These are phyloP conservation scores for Nemania sp. DNA, from an alignment of 2,329 filamentous ascomycete genomes.

Conservation along the genomic window DNA sequence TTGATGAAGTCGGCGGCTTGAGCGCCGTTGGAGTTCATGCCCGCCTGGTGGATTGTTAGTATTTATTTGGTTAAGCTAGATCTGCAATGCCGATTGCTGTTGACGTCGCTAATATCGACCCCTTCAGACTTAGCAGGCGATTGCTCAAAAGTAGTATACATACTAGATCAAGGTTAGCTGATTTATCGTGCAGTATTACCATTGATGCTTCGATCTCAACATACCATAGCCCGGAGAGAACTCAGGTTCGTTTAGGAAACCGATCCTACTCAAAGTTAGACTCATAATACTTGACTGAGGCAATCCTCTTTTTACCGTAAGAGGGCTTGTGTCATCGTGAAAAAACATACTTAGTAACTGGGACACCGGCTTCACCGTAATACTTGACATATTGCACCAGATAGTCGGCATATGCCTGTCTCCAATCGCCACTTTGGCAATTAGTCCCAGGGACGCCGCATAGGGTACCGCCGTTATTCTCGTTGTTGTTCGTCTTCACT, in stretches of 20 bases:
- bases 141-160: background rate
- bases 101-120: background rate
- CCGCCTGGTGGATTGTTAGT: conserved; percentile 30
- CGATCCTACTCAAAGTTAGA: conserved; percentile 40
- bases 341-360: conserved; percentile 42
- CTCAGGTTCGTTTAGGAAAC: conserved; percentile 48
- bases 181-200: background rate
- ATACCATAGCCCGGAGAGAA: conserved; percentile 45
- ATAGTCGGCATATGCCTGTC: conserved; percentile 58
- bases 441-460: conserved; percentile 52
- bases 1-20: conserved; percentile 49
- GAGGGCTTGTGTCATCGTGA: background rate
- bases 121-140: background rate
- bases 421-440: conserved; percentile 54
- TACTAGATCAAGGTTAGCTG: conserved; percentile 27
- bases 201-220: background rate
- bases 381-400: conserved; percentile 57
- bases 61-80: background rate
- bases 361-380: conserved; percentile 54
- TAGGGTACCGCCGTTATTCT: conserved; percentile 53
- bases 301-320: background rate
- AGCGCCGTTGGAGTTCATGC: conserved; percentile 46
- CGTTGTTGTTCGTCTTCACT: conserved; percentile 57
- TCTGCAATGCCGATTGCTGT: background rate
- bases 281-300: background rate